Conservation (phyloP, 2,329 filamentous ascomycete genomes). For the Aspergillus ochraceoroseus region DNA sequence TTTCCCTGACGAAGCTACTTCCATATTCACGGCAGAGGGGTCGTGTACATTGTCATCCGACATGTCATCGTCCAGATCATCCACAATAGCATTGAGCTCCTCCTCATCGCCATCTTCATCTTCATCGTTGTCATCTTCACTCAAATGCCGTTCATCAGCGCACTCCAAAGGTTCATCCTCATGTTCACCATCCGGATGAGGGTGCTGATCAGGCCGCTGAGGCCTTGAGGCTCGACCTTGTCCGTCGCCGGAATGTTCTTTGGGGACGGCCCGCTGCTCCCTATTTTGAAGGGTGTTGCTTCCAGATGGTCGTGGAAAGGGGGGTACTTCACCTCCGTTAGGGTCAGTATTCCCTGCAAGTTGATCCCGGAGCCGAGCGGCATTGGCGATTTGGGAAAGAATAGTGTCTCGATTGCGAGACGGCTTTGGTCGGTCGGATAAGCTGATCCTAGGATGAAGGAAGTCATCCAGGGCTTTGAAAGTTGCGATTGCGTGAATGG, state of each 20-base stretch:
- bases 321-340: slow-evolving; percentile 33
- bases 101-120: slow-evolving; percentile 55
- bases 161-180: slow-evolving; percentile 75
- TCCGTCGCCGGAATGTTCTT: slow-evolving; percentile 40
- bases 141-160: slow-evolving; percentile 82
- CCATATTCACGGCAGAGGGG: slow-evolving; percentile 83
- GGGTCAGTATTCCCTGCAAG: slow-evolving; percentile 29
- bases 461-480: slow-evolving; percentile 98
- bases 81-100: slow-evolving; percentile 80
- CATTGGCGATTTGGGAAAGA: slow-evolving; percentile 69
- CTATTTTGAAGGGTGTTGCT: slow-evolving; percentile 3
- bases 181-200: slow-evolving; percentile 54
- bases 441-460: slow-evolving; percentile 77
- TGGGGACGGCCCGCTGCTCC: slow-evolving; percentile 28
- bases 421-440: slow-evolving; percentile 67
- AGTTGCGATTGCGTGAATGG: slow-evolving; percentile 95
- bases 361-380: slow-evolving; percentile 57
- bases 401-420: slow-evolving; percentile 57
- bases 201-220: slow-evolving; percentile 59
- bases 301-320: slow-evolving; percentile 21
- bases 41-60: slow-evolving; percentile 69
- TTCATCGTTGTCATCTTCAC: slow-evolving; percentile 57
- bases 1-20: slow-evolving; percentile 78
- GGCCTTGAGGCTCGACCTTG: slow-evolving; percentile 43
- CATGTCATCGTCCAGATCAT: slow-evolving; percentile 81